Conservation (phyloP, 768 basidiomycete genomes). For the Rhizopogon salebrosus region DNA sequence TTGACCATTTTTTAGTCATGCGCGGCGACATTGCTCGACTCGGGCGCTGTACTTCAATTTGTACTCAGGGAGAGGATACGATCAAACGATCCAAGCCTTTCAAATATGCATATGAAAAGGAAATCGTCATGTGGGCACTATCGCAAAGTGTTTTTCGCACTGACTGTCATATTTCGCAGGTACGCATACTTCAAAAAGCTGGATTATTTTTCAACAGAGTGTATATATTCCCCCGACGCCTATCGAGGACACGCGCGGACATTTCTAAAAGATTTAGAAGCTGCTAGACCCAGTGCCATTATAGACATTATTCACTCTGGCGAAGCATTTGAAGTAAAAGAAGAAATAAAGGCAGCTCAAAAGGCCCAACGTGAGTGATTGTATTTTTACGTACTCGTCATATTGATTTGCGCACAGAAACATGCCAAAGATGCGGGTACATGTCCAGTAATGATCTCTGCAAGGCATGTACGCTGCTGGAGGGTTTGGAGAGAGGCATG, state of each 20-base stretch:
- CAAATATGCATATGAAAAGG: slow-evolving; percentile 99
- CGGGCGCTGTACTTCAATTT: slow-evolving; percentile 90
- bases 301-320: slow-evolving; percentile 98
- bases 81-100: slow-evolving; percentile 99
- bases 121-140: slow-evolving; percentile 87
- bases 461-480: slow-evolving; percentile 87
- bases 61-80: slow-evolving; percentile 93
- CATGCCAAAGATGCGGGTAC: slow-evolving; percentile 88
- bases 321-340: slow-evolving; percentile 83
- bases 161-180: slow-evolving; percentile 37
- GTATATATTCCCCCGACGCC: slow-evolving; percentile 98
- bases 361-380: slow-evolving; percentile 72
- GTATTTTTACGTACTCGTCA: neutral
- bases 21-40: slow-evolving; percentile 94
- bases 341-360: slow-evolving; percentile 79
- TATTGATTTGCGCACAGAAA: slow-evolving; percentile 47
- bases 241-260: slow-evolving; percentile 94
- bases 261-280: slow-evolving; percentile 94
- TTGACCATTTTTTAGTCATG: slow-evolving; percentile 63
- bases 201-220: slow-evolving; percentile 98
- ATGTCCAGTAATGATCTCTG: slow-evolving; percentile 97
- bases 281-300: slow-evolving; percentile 88
- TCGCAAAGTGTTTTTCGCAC: slow-evolving; percentile 6
- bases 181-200: slow-evolving; percentile 99
- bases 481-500: slow-evolving; percentile 86